Evolutionary conservation across 2,329 filamentous ascomycete species (phyloP).

Genomic region (Arthroderma sp.): DNA sequence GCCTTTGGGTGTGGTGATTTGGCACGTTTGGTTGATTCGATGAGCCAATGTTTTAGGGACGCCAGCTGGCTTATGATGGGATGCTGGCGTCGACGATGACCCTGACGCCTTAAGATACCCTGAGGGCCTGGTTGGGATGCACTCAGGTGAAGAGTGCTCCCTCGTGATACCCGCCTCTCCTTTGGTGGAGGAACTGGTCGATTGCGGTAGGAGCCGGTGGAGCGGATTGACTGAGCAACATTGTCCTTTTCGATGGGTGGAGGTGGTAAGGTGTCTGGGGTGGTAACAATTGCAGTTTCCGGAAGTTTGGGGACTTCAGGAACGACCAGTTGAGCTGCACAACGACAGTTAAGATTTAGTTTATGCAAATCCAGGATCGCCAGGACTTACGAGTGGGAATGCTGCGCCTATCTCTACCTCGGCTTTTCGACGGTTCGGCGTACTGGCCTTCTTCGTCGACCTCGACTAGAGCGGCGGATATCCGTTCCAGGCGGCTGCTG

Average conservation of each 20-base stretch:
- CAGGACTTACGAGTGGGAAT: slow-evolving; percentile 38
- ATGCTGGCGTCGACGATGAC: slow-evolving; percentile 45
- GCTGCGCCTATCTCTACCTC: slow-evolving; percentile 64
- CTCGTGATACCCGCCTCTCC: slow-evolving; percentile 63
- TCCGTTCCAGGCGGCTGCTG: slow-evolving; percentile 70
- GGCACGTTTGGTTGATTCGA: slow-evolving; percentile 52
- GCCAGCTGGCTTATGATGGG: slow-evolving; percentile 54
- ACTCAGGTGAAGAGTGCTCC: slow-evolving; percentile 77
- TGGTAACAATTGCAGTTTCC: slow-evolving; percentile 38
- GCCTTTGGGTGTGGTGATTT: slow-evolving; percentile 39
- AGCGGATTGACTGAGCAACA: slow-evolving; percentile 59
- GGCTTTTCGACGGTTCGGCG: slow-evolving; percentile 52
- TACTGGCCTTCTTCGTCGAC: slow-evolving; percentile 61
- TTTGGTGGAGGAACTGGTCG: slow-evolving; percentile 76
- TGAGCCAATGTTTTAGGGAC: slow-evolving; percentile 59
- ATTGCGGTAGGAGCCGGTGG: slow-evolving; percentile 62
- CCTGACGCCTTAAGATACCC: slow-evolving; percentile 42
- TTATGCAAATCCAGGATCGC: neutral
- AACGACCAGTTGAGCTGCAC: slow-evolving; percentile 43
- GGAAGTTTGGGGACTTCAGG: slow-evolving; percentile 67
- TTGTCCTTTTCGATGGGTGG: slow-evolving; percentile 63
- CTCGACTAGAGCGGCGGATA: slow-evolving; percentile 63
- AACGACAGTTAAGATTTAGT: neutral
- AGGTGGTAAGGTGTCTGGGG: slow-evolving; percentile 32
- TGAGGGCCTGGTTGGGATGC: slow-evolving; percentile 53